A percentile compares a stretch with the other conserved stretches of the same genome.
phyloP scores from a whole-genome alignment of 2,329 filamentous ascomycete species.

The Ramularia endophylla region DNA sequence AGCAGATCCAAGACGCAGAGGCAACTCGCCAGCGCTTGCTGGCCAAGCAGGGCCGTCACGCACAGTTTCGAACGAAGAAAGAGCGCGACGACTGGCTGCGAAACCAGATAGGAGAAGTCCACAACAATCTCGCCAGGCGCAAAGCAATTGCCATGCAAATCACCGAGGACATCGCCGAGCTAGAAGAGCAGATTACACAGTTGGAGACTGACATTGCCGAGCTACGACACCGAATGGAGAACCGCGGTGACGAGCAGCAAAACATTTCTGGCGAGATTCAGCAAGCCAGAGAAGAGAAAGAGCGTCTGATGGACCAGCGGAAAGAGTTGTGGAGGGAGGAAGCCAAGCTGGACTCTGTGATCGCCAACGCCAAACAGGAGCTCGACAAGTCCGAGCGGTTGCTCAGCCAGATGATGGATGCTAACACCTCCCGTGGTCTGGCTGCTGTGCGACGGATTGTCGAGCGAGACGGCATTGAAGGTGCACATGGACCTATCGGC shows the following conservation, averaged over 20 bases:
- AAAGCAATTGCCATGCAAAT: conserved; percentile 81
- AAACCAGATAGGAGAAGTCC: conserved; percentile 73
- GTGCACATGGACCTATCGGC: conserved; percentile 86
- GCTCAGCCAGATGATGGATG: conserved; percentile 81
- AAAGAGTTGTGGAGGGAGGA: conserved; percentile 87
- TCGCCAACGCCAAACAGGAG: conserved; percentile 69
- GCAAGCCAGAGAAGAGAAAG: conserved; percentile 68
- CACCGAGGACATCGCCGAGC: conserved; percentile 69
- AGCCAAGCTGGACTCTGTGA: conserved; percentile 73
- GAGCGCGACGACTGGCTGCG: conserved; percentile 81
- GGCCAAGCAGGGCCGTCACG: conserved; percentile 84
- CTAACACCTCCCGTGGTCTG: conserved; percentile 77
- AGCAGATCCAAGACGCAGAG: conserved; percentile 70
- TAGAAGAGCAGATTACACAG: conserved; percentile 64
- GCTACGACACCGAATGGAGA: conserved; percentile 67
- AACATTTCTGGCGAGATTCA: conserved; percentile 68
- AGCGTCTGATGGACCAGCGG: conserved; percentile 76
- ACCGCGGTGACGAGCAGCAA: conserved; percentile 68
- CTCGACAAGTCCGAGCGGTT: conserved; percentile 70
- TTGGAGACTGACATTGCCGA: conserved; percentile 67
- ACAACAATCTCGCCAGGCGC: conserved; percentile 67
- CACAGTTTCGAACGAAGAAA: conserved; percentile 79
- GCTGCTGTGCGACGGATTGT: conserved; percentile 82
- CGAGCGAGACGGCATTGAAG: conserved; percentile 69
- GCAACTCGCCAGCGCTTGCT: conserved; percentile 72